phyloP scores from a whole-genome alignment of 768 basidiomycete genomes.

The Kondoa subrosea region DNA sequence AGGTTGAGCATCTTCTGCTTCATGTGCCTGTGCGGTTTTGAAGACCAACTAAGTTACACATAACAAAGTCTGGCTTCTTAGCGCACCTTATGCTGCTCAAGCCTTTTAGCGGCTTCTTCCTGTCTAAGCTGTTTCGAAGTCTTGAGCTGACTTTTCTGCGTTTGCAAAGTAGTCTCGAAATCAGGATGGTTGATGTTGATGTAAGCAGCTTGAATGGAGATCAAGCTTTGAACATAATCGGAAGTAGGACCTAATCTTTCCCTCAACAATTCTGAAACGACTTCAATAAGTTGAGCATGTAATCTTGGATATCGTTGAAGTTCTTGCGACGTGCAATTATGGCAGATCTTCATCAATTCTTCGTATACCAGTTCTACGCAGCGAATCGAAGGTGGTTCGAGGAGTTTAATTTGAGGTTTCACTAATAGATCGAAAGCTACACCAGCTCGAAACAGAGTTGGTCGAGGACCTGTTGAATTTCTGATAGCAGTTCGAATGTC shows the following conservation, averaged over 20 bases:
- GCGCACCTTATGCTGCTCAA: neutral
- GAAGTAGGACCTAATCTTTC: constrained; percentile 92
- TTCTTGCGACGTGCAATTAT: constrained; percentile 89
- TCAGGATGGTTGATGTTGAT: constrained; percentile 98
- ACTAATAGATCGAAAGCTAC: constrained; percentile 90
- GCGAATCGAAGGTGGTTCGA: constrained; percentile 82
- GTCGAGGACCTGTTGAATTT: constrained; percentile 91
- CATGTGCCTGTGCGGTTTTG: neutral
- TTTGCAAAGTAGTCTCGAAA: constrained; percentile 57
- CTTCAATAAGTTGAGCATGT: constrained; percentile 84
- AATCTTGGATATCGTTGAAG: constrained; percentile 85
- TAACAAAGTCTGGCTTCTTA: neutral
- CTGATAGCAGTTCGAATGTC: constrained; percentile 97
- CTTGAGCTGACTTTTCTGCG: constrained; percentile 9
- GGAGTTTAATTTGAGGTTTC: constrained; percentile 91
- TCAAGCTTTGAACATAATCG: constrained; percentile 87
- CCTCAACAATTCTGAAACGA: constrained; percentile 84
- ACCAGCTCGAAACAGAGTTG: constrained; percentile 91
- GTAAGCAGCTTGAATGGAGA: constrained; percentile 93
- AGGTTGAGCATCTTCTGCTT: neutral
- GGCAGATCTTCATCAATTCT: constrained; percentile 96
- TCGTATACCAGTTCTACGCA: constrained; percentile 98
- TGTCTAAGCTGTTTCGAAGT: constrained; percentile 2
- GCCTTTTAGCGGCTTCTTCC: constrained; percentile 5
- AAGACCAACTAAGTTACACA: neutral